phyloP scores from a whole-genome alignment of 352 stramenopile species.

The Blastocystis sp. region DNA sequence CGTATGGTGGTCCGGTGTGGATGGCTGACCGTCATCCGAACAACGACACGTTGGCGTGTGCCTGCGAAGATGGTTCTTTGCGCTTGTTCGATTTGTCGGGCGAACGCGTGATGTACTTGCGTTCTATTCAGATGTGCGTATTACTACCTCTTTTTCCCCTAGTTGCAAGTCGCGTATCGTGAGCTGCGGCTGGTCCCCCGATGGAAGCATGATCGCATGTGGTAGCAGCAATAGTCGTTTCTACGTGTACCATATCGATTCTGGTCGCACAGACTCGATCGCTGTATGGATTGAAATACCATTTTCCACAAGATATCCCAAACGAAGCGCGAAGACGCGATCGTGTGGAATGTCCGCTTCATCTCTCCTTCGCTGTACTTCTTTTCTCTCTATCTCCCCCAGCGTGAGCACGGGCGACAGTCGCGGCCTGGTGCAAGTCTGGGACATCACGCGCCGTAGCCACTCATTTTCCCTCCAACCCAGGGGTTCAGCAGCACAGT shows the following conservation, averaged over 20 bases:
- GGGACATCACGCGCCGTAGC: background rate
- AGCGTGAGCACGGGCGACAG: conserved; percentile 5
- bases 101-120: conserved; percentile 22
- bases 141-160: background rate
- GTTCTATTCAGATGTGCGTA: conserved; percentile 39
- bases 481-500: background rate
- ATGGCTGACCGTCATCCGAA: background rate
- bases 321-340: background rate
- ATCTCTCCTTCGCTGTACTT: background rate
- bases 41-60: conserved; percentile 9
- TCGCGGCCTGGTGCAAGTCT: conserved; percentile 31
- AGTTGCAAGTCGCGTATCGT: conserved; percentile 15
- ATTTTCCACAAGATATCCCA: background rate
- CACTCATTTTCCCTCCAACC: too few relatives aligned
- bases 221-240: background rate
- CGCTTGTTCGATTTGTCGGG: conserved; percentile 37
- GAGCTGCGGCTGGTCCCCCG: background rate
- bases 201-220: conserved; percentile 5
- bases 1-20: conserved; percentile 47
- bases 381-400: too few relatives aligned
- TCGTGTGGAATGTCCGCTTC: conserved; percentile 18
- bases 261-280: background rate
- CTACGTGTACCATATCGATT: background rate
- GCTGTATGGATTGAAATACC: background rate
- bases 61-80: conserved; percentile 44